These are phyloP conservation scores for Pestalotiopsis sp. DNA, from an alignment of 2,329 filamentous ascomycete genomes.

Conservation along the genomic window DNA sequence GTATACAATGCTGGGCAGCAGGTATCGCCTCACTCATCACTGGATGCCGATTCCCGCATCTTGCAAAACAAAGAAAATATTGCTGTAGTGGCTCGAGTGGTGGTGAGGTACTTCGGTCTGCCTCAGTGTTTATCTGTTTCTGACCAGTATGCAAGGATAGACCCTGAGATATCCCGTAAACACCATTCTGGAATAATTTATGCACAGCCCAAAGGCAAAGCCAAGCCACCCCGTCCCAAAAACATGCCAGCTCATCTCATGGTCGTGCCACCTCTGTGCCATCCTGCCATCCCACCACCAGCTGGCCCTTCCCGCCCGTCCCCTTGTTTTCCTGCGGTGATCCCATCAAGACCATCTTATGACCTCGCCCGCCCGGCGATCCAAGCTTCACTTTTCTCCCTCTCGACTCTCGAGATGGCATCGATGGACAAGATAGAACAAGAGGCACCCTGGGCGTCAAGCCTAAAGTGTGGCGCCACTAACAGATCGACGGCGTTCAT, in stretches of 20 bases:
- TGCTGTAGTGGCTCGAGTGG: no score
- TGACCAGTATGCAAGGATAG: not conserved
- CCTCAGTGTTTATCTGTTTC: not conserved
- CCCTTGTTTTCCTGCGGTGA: not conserved
- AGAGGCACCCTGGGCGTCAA: not conserved
- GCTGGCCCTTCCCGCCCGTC: not conserved
- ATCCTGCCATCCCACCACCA: not conserved
- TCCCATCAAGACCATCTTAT: not conserved
- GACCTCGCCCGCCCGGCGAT: not conserved
- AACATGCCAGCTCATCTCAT: not conserved
- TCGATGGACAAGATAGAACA: not conserved
- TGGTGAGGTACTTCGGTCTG: not conserved
- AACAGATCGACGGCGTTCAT: constrained; percentile 6
- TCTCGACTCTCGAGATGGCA: not conserved
- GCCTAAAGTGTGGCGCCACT: constrained; percentile 13
- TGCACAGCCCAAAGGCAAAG: not conserved
- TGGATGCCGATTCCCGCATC: not conserved
- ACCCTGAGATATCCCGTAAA: not conserved
- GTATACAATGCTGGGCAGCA: not conserved
- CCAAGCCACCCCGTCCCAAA: not conserved
- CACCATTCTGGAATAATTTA: not conserved
- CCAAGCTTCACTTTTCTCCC: not conserved
- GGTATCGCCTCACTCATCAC: not conserved
- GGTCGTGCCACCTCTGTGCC: not conserved
- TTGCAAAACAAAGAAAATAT: not conserved